Conservation (phyloP, 2,329 filamentous ascomycete species). For the Neopestalotiopsis sp. region DNA sequence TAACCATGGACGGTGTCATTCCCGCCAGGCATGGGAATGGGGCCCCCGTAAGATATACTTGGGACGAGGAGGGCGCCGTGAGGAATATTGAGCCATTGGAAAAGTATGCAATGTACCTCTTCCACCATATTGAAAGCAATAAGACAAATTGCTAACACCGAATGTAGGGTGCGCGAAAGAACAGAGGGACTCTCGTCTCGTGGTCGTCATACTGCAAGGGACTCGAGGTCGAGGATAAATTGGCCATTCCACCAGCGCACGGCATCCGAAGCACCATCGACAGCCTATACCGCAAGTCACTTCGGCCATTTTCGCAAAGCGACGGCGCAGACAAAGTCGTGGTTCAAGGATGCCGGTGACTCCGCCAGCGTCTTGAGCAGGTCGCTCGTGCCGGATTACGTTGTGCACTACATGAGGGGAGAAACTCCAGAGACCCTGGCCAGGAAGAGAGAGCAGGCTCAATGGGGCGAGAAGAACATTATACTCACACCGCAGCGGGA, state of each 20-base stretch:
- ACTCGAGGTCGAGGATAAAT: slow-evolving; percentile 8
- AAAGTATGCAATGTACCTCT: slow-evolving; percentile 27
- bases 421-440: slow-evolving; percentile 61
- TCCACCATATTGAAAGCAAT: background rate
- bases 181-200: slow-evolving; percentile 1
- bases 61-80: slow-evolving; percentile 30
- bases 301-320: slow-evolving; percentile 33
- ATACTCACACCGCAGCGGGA: slow-evolving; percentile 37
- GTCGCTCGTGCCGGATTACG: slow-evolving; percentile 58
- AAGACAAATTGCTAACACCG: background rate
- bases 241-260: slow-evolving; percentile 31
- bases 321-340: slow-evolving; percentile 32
- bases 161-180: slow-evolving; percentile 5
- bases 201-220: background rate
- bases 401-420: slow-evolving; percentile 60
- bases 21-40: slow-evolving; percentile 28
- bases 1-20: slow-evolving; percentile 34
- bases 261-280: slow-evolving; percentile 26
- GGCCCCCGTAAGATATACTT: slow-evolving; percentile 31
- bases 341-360: slow-evolving; percentile 35
- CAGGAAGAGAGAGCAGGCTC: slow-evolving; percentile 45
- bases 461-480: slow-evolving; percentile 39
- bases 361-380: slow-evolving; percentile 44
- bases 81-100: slow-evolving; percentile 34
- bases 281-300: slow-evolving; percentile 30